Conservation (phyloP, 2,329 filamentous ascomycete species). For the Penicillium hordei region DNA sequence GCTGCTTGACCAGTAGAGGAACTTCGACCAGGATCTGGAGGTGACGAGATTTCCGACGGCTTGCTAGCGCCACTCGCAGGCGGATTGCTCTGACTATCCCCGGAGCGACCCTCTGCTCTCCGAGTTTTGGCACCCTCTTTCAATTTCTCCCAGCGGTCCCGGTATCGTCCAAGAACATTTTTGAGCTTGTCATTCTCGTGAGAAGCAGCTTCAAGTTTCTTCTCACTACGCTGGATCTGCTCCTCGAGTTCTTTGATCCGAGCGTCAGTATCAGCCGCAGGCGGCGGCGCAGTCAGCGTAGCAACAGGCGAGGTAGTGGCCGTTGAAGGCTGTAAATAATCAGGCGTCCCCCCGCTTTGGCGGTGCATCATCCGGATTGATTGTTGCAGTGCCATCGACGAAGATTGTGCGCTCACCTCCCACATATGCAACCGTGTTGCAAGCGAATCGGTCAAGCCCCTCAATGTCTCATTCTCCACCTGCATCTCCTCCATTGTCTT, state of each 20-base stretch:
- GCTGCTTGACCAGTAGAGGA: not conserved
- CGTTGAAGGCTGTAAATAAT: constrained; percentile 34
- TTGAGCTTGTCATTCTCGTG: constrained; percentile 62
- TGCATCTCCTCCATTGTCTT: constrained; percentile 85
- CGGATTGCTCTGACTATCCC: constrained; percentile 14
- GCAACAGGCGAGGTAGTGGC: constrained; percentile 27
- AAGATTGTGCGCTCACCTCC: constrained; percentile 86
- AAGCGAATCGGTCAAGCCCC: constrained; percentile 80
- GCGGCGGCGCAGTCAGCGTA: constrained; percentile 18
- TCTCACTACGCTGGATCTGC: constrained; percentile 57
- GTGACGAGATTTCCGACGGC: constrained; percentile 10
- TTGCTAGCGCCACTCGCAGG: constrained; percentile 3
- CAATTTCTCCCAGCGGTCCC: constrained; percentile 67
- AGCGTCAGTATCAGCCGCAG: constrained; percentile 45
- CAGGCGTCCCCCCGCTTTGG: constrained; percentile 33
- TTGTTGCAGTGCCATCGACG: constrained; percentile 80
- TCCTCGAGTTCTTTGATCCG: constrained; percentile 68
- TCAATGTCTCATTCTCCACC: constrained; percentile 82
- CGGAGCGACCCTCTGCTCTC: constrained; percentile 28
- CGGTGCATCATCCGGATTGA: constrained; percentile 60
- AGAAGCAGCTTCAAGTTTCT: constrained; percentile 63
- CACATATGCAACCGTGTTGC: constrained; percentile 88
- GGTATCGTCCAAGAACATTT: constrained; percentile 56
- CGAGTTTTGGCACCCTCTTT: constrained; percentile 60
- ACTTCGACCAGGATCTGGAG: constrained; percentile 11